Evolutionary conservation across 306 rosid species (phyloP).

Genomic region (Dalbergia cultrata): DNA sequence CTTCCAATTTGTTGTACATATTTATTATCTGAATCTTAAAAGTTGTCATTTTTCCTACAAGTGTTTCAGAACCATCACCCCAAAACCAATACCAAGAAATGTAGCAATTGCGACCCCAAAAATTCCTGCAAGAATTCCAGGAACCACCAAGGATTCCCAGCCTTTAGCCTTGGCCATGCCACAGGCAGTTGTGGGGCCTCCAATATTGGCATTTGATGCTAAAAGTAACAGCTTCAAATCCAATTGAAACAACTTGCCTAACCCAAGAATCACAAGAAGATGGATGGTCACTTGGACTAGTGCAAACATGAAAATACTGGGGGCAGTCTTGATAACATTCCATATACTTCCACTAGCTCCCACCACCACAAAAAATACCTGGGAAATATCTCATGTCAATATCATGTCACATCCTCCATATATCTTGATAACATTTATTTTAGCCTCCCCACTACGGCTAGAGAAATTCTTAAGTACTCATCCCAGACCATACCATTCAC

Average conservation of each 20-base stretch:
- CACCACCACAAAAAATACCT: conserved; percentile 72
- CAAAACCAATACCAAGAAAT: conserved; percentile 74
- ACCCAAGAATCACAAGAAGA: conserved; percentile 64
- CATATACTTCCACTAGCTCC: conserved; percentile 81
- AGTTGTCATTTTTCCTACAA: conserved; percentile 42
- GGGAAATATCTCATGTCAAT: conserved; percentile 26
- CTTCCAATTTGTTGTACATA: background rate
- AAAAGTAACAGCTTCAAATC: conserved; percentile 70
- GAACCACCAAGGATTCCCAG: conserved; percentile 77
- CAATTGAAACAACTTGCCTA: conserved; percentile 67
- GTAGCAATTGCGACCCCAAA: conserved; percentile 75
- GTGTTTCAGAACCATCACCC: conserved; percentile 63
- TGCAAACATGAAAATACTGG: conserved; percentile 74
- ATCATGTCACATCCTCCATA: background rate
- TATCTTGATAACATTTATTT: background rate
- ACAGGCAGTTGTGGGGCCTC: conserved; percentile 90
- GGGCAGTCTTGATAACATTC: conserved; percentile 70
- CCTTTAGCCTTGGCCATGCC: conserved; percentile 86
- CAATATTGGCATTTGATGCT: conserved; percentile 88
- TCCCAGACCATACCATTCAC: too few species aligned
- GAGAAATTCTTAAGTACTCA: too few species aligned
- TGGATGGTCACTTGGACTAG: conserved; percentile 74
- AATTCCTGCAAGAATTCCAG: conserved; percentile 78
- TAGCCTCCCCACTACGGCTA: too few species aligned
- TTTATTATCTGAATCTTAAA: background rate